A percentile compares a stretch with the other conserved stretches of the same genome.
Evolutionary conservation across 1,284 basidiomycete genomes (phyloP).

Genomic region (Heimioporus retisporus): DNA sequence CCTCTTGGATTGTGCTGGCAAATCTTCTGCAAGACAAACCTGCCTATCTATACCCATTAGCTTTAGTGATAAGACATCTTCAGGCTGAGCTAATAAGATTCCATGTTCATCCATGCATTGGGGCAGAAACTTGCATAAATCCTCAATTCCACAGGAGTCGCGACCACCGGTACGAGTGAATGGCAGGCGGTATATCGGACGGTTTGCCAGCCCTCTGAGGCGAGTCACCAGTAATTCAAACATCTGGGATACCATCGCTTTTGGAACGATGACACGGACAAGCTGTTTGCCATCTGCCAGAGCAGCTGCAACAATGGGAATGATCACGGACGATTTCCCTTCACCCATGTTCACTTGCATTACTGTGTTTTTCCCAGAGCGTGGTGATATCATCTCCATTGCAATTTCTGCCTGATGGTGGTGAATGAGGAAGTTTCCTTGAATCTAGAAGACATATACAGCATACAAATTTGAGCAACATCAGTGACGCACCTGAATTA

Average conservation of each 20-base stretch:
- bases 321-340: neutral
- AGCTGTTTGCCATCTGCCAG: neutral
- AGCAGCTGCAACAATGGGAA: neutral
- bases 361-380: too few relatives aligned
- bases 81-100: conserved; percentile 48
- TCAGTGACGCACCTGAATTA: neutral
- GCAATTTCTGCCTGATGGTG: too few relatives aligned
- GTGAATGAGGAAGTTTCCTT: too few relatives aligned
- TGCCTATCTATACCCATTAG: conserved; percentile 5
- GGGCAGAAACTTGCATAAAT: neutral
- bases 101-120: neutral
- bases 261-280: neutral
- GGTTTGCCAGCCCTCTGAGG: conserved; percentile 55
- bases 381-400: too few relatives aligned
- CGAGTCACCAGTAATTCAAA: conserved; percentile 57
- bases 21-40: too few relatives aligned
- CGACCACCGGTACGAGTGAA: conserved; percentile 51
- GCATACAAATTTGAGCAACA: too few relatives aligned
- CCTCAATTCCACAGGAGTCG: neutral
- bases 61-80: conserved; percentile 57
- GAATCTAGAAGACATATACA: neutral
- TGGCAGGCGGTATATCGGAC: conserved; percentile 59
- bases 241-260: conserved; percentile 33
- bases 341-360: too few relatives aligned
- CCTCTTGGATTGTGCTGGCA: too few relatives aligned